Base-by-base conservation (phyloP, 495 filamentous ascomycete species). In the Chaetomidium leptoderma region DNA sequence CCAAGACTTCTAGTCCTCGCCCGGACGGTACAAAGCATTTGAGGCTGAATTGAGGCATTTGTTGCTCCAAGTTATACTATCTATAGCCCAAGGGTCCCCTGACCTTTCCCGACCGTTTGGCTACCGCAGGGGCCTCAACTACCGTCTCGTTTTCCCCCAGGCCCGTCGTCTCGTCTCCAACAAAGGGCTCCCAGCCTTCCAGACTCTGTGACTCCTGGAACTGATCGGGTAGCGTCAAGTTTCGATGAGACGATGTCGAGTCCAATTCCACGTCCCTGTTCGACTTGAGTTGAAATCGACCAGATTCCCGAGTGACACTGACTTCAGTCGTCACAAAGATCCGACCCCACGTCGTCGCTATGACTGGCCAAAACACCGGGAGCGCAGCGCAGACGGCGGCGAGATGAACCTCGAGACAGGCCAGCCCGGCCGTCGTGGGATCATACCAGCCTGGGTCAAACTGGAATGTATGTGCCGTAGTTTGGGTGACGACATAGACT, bases 241-340 rank as follows among this genome's bases (percentile, higher is more conserved):
- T 30, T 39, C 21, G 24, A 23, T 46, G 16, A 26, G 14, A 29
- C 24, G 35, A 27, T 1, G 19, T 26, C 16, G 55, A 32, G 8
- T 23, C 14, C 16, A 21, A n/a, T 39, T 32, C 39, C n/a, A 37
- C 16, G 44, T 32, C 21, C 14, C 6, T n/a, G 21, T 33, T 42
- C 36, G n/a, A 9, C 2, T 35, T 2, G 8, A 48, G 47, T 14
- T 37, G 23, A n/a, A 45, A 53, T 14, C 19, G 50, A 24, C 56
- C 56, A 7, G 16, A 17, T 37, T 70, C 67, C 2, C 61, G 52
- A 8, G 65, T 70, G 36, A 71, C 60, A 14, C 59, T 63, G 23
- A 71, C 60, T 32, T 69, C 66, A 35, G 65, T 60, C 29, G 66
- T 71, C 23, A 71, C 68, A 24, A 69, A 68, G 35, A 71, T 68